These are phyloP conservation scores for Clavariopsis aquatica DNA, from an alignment of 495 filamentous ascomycete genomes.

Conservation along the genomic window DNA sequence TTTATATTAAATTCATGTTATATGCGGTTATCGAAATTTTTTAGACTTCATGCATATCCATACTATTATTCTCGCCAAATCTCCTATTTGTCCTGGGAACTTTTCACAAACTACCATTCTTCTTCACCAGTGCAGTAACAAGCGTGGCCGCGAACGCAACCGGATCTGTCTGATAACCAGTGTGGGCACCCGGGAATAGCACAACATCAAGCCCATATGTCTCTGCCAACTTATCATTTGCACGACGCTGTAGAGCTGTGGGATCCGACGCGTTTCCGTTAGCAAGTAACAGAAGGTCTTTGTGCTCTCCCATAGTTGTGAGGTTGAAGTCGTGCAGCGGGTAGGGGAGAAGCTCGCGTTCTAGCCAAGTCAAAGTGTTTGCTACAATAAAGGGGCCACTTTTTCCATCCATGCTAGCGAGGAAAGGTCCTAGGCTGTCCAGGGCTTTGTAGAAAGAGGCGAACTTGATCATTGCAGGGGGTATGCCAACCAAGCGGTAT, in stretches of 20 bases:
- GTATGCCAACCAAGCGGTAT: constrained; percentile 33
- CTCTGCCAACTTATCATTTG: not conserved
- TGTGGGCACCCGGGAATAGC: not conserved
- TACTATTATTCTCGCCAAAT: too few relatives aligned
- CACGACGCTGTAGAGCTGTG: not conserved
- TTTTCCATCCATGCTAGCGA: constrained; percentile 5
- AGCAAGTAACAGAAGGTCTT: not conserved
- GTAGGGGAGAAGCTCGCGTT: constrained; percentile 7
- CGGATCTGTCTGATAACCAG: not conserved
- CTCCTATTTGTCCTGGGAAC: not conserved
- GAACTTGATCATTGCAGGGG: constrained; percentile 8
- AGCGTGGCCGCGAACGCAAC: not conserved
- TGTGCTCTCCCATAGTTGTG: not conserved
- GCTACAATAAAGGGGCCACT: not conserved
- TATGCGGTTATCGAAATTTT: too few relatives aligned
- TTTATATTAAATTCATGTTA: too few relatives aligned
- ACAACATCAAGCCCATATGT: not conserved
- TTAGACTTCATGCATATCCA: too few relatives aligned
- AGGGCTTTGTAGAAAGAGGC: not conserved
- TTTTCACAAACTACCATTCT: not conserved
- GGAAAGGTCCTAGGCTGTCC: not conserved
- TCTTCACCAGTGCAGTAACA: not conserved
- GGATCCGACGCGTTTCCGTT: not conserved
- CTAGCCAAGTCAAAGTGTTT: not conserved
- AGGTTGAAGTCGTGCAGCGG: constrained; percentile 5